Base-by-base conservation (phyloP, 345 rosid species). In the Draba incana region DNA sequence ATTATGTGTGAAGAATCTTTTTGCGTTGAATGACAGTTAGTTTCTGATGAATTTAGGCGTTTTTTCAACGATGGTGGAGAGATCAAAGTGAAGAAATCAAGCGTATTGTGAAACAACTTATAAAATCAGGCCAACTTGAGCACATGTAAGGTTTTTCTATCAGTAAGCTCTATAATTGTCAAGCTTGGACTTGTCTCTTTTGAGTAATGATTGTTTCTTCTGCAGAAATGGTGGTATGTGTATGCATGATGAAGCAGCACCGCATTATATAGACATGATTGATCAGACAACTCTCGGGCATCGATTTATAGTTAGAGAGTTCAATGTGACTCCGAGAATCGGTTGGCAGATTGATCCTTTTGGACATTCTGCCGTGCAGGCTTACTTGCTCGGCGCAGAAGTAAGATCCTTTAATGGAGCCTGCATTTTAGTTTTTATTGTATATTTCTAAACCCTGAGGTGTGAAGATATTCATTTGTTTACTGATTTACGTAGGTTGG, bases 341-440 rank as follows among this genome's bases (percentile, higher is more conserved):
- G 97, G 99, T 74, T 94, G 99, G 99, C 99, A 94, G 80, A 91
- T 94, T 57, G 99, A 94, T 53, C 99, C 99, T 14, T 94, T 94
- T 81, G 99, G 99, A 64, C 99, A 94, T 84, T 91, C 99, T 77
- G 97, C 95, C 0, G 99, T 87, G 67, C 97, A 94, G 78, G 99
- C 97, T 61, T 94, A 91, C 80, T 81, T 91, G 81, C 81, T 94
- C 75, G 92, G 97, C 50, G 91, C 97, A 33, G 99, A 91, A 71
- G 99, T 87, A 75, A 77, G 64, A 66, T 60, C 53, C 39, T 53
- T 65, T 62, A 2, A 8, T 37, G 56, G 56, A 27, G 24, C 6
- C 42, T 48, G 27, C 56, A 3, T 58, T 23, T 35, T 16, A 24
- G 41, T 12, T 68, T 37, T 23, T n/a, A n/a, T 14, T 68, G 56